phyloP scores from a whole-genome alignment of 257 asterid genomes.

The Petunia secreta region DNA sequence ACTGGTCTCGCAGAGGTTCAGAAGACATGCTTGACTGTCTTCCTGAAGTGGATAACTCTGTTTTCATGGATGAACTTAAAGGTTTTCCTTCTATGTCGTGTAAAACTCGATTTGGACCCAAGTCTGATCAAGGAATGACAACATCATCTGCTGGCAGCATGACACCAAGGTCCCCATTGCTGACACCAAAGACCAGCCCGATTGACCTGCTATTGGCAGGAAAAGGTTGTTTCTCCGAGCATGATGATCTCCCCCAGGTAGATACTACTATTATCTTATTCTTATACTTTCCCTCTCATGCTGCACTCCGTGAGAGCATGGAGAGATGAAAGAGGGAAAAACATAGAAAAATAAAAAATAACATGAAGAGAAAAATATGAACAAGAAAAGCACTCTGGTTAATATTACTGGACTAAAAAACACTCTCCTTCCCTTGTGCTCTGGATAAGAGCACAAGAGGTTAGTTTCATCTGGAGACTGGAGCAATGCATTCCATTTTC shows the following conservation, averaged over 20 bases:
- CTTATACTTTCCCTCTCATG: not conserved
- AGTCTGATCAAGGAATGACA: conserved; percentile 98
- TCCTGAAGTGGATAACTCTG: conserved; percentile 75
- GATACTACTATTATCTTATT: conserved; percentile 27
- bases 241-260: conserved; percentile 97
- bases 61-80: conserved; percentile 81
- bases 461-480: not conserved
- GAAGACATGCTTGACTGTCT: conserved; percentile 97
- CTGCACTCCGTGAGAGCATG: not conserved
- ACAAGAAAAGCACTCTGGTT: not conserved
- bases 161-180: conserved; percentile 94
- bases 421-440: not conserved
- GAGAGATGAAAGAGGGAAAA: not conserved
- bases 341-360: not conserved
- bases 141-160: conserved; percentile 99
- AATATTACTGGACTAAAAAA: not conserved
- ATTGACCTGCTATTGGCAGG: conserved; percentile 85
- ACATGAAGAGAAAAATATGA: not conserved
- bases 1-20: conserved; percentile 97
- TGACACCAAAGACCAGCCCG: conserved; percentile 86
- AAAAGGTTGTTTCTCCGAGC: conserved; percentile 90
- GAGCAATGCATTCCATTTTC: not conserved
- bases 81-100: conserved; percentile 85
- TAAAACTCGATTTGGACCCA: conserved; percentile 90
- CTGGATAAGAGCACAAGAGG: not conserved